These are phyloP conservation scores for Singerocomus inundabilis DNA, from an alignment of 1,284 basidiomycete species.

Conservation along the genomic window DNA sequence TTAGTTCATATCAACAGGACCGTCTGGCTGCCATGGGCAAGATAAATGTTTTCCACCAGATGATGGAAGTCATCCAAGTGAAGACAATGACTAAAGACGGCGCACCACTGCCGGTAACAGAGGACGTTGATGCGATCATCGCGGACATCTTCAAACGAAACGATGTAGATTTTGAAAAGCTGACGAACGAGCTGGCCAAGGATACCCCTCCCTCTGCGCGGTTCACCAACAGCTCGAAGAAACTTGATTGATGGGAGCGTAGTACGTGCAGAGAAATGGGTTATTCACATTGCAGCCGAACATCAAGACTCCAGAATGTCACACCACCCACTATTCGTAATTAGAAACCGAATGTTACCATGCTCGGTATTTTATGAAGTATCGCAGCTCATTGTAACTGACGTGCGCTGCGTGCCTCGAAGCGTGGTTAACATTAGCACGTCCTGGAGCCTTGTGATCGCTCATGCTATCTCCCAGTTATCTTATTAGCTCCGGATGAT, in stretches of 20 bases:
- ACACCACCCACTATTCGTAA: background rate
- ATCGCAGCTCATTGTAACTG: background rate
- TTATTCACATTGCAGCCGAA: background rate
- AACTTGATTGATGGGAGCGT: conserved; percentile 24
- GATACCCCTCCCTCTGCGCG: conserved; percentile 20
- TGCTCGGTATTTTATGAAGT: background rate
- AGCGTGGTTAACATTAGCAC: background rate
- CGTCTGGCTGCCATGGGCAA: conserved; percentile 32
- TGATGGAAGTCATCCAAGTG: conserved; percentile 35
- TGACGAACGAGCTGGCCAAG: conserved; percentile 25
- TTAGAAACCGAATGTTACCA: background rate
- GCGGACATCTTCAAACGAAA: conserved; percentile 34
- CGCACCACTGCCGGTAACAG: conserved; percentile 23
- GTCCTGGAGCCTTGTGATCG: conserved; percentile 8
- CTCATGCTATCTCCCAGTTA: conserved; percentile 8
- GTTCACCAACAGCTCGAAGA: conserved; percentile 28
- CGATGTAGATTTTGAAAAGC: conserved; percentile 30
- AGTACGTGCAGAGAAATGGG: conserved; percentile 6
- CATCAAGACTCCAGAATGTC: background rate
- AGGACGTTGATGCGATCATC: conserved; percentile 32
- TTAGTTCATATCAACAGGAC: conserved; percentile 15
- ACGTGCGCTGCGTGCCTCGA: background rate
- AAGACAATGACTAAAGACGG: conserved; percentile 32
- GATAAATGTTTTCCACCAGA: conserved; percentile 29
- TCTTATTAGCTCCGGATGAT: background rate